These are phyloP conservation scores for Albophoma yamanashiensis DNA, from an alignment of 2,329 filamentous ascomycete species.

Conservation along the genomic window DNA sequence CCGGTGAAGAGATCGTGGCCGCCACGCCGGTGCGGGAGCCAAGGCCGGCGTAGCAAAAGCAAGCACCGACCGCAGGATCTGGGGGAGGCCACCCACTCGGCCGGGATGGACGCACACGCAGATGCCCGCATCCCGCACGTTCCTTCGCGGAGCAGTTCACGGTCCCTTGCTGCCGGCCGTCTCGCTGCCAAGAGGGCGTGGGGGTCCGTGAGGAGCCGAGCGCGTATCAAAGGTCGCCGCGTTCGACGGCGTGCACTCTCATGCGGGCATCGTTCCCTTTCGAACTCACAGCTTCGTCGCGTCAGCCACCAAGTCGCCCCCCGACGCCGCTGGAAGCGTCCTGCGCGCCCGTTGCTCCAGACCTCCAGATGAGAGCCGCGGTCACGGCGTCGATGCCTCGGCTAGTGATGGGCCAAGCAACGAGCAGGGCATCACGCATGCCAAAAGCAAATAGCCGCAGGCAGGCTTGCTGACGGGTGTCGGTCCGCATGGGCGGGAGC, in stretches of 20 bases:
- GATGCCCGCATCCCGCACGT: neutral
- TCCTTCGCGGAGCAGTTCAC: neutral
- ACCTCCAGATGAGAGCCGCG: neutral
- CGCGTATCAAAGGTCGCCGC: neutral
- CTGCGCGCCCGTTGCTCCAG: neutral
- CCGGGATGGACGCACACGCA: neutral
- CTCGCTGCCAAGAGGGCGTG: neutral
- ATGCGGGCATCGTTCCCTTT: neutral
- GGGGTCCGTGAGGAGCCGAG: neutral
- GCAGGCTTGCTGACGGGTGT: neutral
- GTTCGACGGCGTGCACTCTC: neutral
- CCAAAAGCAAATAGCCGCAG: neutral
- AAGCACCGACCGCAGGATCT: neutral
- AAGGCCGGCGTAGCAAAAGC: neutral
- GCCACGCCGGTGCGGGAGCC: neutral
- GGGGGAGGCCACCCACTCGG: neutral
- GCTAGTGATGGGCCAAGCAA: neutral
- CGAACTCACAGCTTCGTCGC: neutral
- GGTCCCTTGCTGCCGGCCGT: neutral
- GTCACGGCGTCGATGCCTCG: neutral
- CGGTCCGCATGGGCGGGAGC: neutral
- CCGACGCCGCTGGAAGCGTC: neutral
- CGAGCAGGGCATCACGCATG: neutral
- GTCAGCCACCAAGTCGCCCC: neutral
- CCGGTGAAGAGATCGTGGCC: neutral